Evolutionary conservation across 176 grass and related monocot species (phyloP), one percentile per base, ranked within the genome.

Genomic region (Olyra latifolia): DNA sequence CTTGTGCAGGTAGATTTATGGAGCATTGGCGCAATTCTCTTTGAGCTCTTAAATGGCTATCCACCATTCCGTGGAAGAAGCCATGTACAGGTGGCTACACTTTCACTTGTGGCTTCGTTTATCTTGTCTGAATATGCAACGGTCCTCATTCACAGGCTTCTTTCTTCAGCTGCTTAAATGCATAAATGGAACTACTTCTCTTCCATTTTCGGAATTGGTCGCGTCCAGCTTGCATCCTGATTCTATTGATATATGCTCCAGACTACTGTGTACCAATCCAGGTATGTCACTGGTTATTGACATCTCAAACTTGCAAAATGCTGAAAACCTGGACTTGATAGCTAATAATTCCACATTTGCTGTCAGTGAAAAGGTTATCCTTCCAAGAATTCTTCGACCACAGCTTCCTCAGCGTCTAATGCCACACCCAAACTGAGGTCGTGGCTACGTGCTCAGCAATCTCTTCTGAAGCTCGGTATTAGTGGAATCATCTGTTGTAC

Each of bases 1-100:
- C 65, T 2, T 19, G 10, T 40, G 8, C 81, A 90, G 91, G 87
- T 80, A 48, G 88, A 90, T 58, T 71, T 93, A 74, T 93, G 91
- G 91, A 93, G 91, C 38, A 82, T 90, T 2, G 82, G 88, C 1
- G 74, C 48, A 0, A 85, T 93, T 35, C 77, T 90, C 6, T 90
- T 93, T 46, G 85, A 90, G 69, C 78, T 90, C 53, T 81, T 93
- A 52, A 93, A 90, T 48, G 91, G 91, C 3, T 82, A 87, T 28
- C 91, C 84, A 0, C 91, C 87, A 7, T 93, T 86, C 63, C 29
- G 1, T 24, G 87, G 87, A 46, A 82, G 82, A 88, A 93, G 69
- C 78, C 85, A 82, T 62, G 85, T 90, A 0, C 85, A 90, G 91
- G 91, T 93, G 8, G 2, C 6, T 64, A 22, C 3, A 0, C 4